Conservation (phyloP, 2,329 filamentous ascomycete species). For the Alternaria tenuissima region DNA sequence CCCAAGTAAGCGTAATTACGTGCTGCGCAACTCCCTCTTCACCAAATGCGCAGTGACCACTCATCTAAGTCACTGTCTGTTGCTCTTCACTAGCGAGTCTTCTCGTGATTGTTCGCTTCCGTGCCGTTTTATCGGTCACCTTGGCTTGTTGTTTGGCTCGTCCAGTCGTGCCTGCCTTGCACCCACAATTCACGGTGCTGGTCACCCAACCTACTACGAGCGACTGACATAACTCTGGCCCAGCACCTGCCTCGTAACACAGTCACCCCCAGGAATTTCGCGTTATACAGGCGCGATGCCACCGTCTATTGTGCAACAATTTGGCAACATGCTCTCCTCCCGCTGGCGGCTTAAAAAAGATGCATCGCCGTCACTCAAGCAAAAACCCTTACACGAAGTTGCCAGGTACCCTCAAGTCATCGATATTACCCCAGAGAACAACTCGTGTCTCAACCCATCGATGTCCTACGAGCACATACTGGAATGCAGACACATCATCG, state of each 20-base stretch:
- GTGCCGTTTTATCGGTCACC: too few relatives aligned
- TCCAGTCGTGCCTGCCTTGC: background rate
- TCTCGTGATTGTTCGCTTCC: background rate
- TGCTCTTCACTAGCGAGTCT: background rate
- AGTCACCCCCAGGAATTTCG: background rate
- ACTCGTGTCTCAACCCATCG: slow-evolving; percentile 9
- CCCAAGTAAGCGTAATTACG: background rate
- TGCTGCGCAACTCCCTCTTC: background rate
- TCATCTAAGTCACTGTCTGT: background rate
- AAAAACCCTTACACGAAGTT: slow-evolving; percentile 12
- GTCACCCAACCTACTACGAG: background rate
- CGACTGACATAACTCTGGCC: background rate
- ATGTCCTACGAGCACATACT: slow-evolving; percentile 19
- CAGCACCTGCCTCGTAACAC: background rate
- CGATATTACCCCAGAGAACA: background rate
- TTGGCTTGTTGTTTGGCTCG: background rate
- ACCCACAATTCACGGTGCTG: background rate
- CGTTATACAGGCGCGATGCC: background rate
- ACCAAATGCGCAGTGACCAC: background rate
- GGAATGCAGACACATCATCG: slow-evolving; percentile 16
- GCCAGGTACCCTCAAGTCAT: slow-evolving; percentile 12
- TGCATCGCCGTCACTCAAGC: background rate
- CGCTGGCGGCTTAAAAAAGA: background rate
- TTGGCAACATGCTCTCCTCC: background rate
- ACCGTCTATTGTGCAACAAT: background rate